phyloP scores from a whole-genome alignment of 2,329 filamentous ascomycete genomes.

The Chaetothyriales sp. region DNA sequence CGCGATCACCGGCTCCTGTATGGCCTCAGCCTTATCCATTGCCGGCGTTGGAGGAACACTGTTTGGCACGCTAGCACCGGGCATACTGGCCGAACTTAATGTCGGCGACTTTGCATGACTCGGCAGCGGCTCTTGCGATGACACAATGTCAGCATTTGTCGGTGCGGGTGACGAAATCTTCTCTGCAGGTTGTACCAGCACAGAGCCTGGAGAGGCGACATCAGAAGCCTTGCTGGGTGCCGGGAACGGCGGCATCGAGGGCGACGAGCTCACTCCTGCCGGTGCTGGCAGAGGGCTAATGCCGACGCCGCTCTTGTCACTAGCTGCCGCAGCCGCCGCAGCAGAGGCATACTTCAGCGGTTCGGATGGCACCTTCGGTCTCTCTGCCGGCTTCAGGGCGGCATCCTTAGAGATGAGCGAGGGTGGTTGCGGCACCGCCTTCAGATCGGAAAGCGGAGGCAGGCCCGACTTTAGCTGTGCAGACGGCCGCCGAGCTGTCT shows the following conservation, averaged over 20 bases:
- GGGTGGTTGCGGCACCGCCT: constrained; percentile 37
- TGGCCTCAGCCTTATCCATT: constrained; percentile 31
- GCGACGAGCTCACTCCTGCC: constrained; percentile 45
- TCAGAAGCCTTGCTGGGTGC: constrained; percentile 39
- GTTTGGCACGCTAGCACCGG: constrained; percentile 25
- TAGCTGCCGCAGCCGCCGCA: constrained; percentile 80
- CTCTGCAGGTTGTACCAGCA: constrained; percentile 34
- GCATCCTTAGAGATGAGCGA: constrained; percentile 34
- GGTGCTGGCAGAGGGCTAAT: constrained; percentile 89
- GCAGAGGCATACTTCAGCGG: constrained; percentile 94
- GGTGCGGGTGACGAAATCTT: constrained; percentile 25
- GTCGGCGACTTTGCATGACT: constrained; percentile 38
- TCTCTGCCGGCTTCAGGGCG: constrained; percentile 81
- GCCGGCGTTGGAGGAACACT: constrained; percentile 33
- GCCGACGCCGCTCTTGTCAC: constrained; percentile 73
- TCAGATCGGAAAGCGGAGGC: constrained; percentile 70
- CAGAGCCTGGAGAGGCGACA: constrained; percentile 40
- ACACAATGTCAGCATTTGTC: constrained; percentile 26
- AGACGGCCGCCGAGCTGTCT: constrained; percentile 55
- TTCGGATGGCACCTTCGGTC: constrained; percentile 75
- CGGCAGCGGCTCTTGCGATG: constrained; percentile 18
- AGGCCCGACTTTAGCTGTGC: constrained; percentile 85
- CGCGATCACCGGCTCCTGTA: constrained; percentile 20
- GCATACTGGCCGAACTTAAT: constrained; percentile 30
- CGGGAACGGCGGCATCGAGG: constrained; percentile 31